Percentiles rank a stretch among this genome's conserved stretches.
Conservation (phyloP, 768 basidiomycete genomes). For the Podaxis rugospora region DNA sequence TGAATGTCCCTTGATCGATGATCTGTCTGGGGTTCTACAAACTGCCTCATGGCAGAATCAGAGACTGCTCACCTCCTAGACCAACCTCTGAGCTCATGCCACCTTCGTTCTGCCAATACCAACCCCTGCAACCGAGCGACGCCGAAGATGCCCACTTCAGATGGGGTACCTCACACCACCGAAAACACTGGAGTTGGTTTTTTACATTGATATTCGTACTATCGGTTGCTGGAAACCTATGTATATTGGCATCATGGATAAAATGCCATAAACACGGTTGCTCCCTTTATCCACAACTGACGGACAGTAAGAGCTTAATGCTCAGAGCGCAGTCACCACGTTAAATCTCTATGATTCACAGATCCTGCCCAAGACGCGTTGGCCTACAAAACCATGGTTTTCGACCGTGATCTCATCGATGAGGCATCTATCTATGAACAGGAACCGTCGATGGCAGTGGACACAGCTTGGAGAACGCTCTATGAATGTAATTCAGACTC, state of each 20-base stretch:
- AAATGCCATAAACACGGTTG: not conserved
- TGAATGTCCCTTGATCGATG: not conserved
- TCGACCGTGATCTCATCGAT: not conserved
- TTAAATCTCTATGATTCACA: not conserved
- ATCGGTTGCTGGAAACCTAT: not conserved
- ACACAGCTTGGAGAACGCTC: conserved; percentile 2
- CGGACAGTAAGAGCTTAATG: not conserved
- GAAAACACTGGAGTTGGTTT: not conserved
- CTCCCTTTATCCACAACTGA: not conserved
- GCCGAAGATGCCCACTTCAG: not conserved
- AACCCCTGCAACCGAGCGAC: not conserved
- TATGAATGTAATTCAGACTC: not conserved
- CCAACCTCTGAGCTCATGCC: not conserved
- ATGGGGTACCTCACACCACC: not conserved
- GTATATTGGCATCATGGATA: not conserved
- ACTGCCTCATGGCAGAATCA: not conserved
- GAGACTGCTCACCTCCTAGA: not conserved
- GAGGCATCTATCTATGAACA: not conserved
- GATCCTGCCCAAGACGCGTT: not conserved
- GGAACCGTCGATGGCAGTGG: not conserved
- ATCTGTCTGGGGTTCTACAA: not conserved
- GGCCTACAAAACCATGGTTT: not conserved
- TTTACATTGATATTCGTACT: not conserved
- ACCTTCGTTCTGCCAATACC: not conserved
- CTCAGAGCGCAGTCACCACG: not conserved